Base-by-base conservation (phyloP, 2,329 filamentous ascomycete species). In the Nemania sp. region DNA sequence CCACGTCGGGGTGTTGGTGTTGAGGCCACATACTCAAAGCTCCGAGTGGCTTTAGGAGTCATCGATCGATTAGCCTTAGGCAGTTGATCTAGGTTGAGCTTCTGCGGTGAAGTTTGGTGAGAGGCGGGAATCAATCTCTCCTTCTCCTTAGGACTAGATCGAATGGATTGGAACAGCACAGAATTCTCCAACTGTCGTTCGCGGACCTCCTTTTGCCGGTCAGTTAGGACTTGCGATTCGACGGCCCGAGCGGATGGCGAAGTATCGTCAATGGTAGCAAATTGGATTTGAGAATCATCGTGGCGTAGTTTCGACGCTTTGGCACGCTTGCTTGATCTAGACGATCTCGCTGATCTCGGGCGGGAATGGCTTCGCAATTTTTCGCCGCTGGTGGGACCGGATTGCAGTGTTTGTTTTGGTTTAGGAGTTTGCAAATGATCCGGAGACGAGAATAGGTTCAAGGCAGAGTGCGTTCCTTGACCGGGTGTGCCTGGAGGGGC, bases 281-380 rank as follows among this genome's bases (percentile, higher is more conserved):
- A 95, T 45, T 90, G 83, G 25, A 96, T 83, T 69, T 96, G 92
- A 0, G 91, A 96, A 74, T 96, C 84, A 63, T 96, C 86, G 67
- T 96, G 92, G 35, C 90, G 85, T 29, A 88, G 79, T 60, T 83
- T 84, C 17, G 82, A 79, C 48, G 81, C 84, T 12, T 75, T 74
- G 51, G 74, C 77, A n/a, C 72, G 73, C 42, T 75, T 73, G 25
- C 65, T 68, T 15, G 70, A 70, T 45, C 57, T 54, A n/a, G 54
- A 58, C 15, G 59, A 62, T 50, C 76, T 72, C 17, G 65, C 69
- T 15, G 69, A 69, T 49, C 69, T 75, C 13, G 71, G 65, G 25
- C 63, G 66, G 47, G 68, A 68, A 46, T 63, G 59, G 45, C 55
- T 67, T 9, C 72, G 70, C 3, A 69, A 69, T n/a, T 54, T 58